These are phyloP conservation scores for Coemansia sp. DNA, from an alignment of 192 early-diverging fungal species.

Conservation along the genomic window DNA sequence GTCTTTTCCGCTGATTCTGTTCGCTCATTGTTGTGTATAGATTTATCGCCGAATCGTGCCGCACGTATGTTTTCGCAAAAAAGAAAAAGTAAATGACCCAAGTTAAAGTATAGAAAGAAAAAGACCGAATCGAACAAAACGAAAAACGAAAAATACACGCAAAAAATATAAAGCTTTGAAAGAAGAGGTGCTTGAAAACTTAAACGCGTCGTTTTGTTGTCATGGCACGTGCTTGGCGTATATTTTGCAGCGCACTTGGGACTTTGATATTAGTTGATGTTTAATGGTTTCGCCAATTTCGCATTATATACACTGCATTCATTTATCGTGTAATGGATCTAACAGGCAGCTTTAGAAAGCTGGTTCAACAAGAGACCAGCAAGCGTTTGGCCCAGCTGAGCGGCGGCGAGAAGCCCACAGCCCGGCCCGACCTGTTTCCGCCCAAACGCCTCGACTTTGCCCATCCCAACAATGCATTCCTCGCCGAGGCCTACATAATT, in stretches of 20 bases:
- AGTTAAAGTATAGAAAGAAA: too few species aligned
- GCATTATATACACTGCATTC: too few species aligned
- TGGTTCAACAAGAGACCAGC: constrained; percentile 9
- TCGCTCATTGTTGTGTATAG: constrained; percentile 18
- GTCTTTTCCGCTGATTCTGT: constrained; percentile 36
- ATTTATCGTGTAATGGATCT: constrained; percentile 3
- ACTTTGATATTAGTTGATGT: too few species aligned
- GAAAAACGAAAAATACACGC: not conserved
- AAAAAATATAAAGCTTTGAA: not conserved
- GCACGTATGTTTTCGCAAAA: not conserved
- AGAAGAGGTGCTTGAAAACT: not conserved
- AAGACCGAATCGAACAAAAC: not conserved
- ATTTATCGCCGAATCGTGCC: too few species aligned
- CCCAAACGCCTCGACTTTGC: constrained; percentile 30
- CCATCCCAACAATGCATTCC: constrained; percentile 50
- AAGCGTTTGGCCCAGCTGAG: not conserved
- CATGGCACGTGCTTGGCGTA: not conserved
- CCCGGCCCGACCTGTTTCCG: constrained; percentile 31
- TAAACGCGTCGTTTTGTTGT: not conserved
- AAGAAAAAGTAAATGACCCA: not conserved
- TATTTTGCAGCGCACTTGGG: not conserved
- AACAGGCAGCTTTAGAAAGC: constrained; percentile 7
- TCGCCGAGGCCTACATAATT: constrained; percentile 61
- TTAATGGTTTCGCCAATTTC: too few species aligned
- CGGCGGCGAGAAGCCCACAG: not conserved